Base-by-base conservation (phyloP, 2,329 filamentous ascomycete species). In the Helotiales sp. region DNA sequence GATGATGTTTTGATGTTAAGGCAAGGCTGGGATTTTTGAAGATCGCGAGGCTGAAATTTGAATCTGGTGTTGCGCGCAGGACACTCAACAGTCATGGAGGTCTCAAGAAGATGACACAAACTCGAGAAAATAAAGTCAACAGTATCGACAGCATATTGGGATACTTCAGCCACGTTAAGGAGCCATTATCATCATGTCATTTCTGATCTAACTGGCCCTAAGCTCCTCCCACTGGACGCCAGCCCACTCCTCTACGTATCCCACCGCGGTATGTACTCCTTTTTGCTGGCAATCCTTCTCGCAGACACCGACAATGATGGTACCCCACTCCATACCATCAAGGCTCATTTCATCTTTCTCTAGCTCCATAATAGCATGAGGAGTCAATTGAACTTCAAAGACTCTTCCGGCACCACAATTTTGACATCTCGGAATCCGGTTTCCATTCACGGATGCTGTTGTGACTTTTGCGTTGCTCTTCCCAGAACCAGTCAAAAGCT, bases 251-350 rank as follows among this genome's bases (percentile, higher is more conserved):
- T 98, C 95, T 17, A 92, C 69, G 74, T 96, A 98, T 1, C 87
- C 90, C 0, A 86, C 83, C 0, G 86, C 89, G 33, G 81, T 77
- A 12, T 74, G 73, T 6, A 85, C 80, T 0, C 82, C 81, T 5
- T 73, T 73, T 15, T 85, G 83, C 67, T 81, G 79, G 71, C 95
- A 98, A 72, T 98, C 91, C 69, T 76, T 83, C 63, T 82, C 84
- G 72, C 95, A 99, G 7, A 96, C 91, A 0, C 86, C 92, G 34
- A 98, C 78, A 57, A 99, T 85, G 8, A 99, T 82, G 0, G 92
- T 98, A 0, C 93, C 93, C 95, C 95, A 99, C 69, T 99, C 95
- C 95, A 99, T 99, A 0, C 93, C 95, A 78, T 96, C 81, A 19
- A 88, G 69, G 36, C 82, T 83, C 65, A 86, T 72, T 56, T 88